Evolutionary conservation across 345 rosid genomes (phyloP), one percentile per base, ranked within the genome.

Genomic region (Pistacia atlantica): DNA sequence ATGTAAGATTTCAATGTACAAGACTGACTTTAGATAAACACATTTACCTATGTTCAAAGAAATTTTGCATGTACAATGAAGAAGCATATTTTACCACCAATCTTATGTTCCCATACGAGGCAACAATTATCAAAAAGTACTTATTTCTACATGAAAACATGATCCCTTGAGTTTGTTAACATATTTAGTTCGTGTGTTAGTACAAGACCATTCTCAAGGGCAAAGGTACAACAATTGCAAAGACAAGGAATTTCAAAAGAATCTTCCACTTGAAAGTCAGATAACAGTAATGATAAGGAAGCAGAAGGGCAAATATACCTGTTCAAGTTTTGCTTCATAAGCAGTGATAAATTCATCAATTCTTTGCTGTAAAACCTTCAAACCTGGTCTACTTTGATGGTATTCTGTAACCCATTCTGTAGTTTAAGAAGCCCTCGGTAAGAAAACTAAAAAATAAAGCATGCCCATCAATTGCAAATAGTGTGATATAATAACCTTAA

Each of bases 381-480:
- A 76, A 69, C 97, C 93, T 1, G 95, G 90, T 80, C 95, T 90
- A 77, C 89, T 84, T 80, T 88, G 88, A 76, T 87, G 76, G 86
- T 96, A 96, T 56, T 90, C 84, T 31, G 73, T 79, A 77, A 94
- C 64, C 99, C 98, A 96, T 76, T 89, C 99, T 96, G 92, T 63
- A 84, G 69, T 61, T 56, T 7, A 85, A 45, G 22, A 65, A 66
- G 52, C 13, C 61, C 45, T 10, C 63, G 56, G 70, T 77, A 42
- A 75, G 69, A 75, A 74, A 71, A 61, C 59, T 70, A 35, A 54
- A 78, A 7, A 69, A 68, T n/a, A 49, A 61, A 65, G 63, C 25
- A 71, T 22, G 17, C 6, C 60, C 17, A 64, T 33, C 46, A 60
- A 72, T 56, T 62, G 6, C 69, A 45, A 55, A 59, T 13, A 25